Percentiles rank a stretch among this genome's conserved stretches.
phyloP scores from a whole-genome alignment of 2,329 filamentous ascomycete genomes.

The Hymenoscyphus scutula region DNA sequence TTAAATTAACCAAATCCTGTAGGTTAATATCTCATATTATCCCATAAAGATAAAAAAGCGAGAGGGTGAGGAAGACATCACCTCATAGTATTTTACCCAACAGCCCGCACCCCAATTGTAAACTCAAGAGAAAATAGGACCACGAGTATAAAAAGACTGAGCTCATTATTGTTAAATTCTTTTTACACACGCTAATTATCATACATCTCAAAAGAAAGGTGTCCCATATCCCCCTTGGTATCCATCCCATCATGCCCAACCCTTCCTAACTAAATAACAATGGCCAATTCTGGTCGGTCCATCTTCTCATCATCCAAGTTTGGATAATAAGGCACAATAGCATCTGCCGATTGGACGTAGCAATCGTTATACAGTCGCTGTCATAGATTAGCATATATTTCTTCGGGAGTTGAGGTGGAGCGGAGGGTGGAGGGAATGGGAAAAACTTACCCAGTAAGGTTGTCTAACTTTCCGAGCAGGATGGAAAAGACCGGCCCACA shows the following conservation, averaged over 20 bases:
- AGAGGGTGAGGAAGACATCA: not conserved
- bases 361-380: slow-evolving; percentile 86
- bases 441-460: slow-evolving; percentile 70
- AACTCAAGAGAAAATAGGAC: no score
- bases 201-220: not conserved
- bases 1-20: not conserved
- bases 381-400: slow-evolving; percentile 1
- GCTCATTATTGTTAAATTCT: not conserved
- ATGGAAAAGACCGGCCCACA: slow-evolving; percentile 97
- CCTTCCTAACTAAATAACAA: slow-evolving; percentile 66
- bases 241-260: not conserved
- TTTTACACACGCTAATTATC: not conserved
- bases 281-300: slow-evolving; percentile 76
- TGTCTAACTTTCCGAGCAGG: slow-evolving; percentile 90
- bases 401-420: not conserved
- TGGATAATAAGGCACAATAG: slow-evolving; percentile 96
- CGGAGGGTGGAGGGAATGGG: not conserved
- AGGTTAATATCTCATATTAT: not conserved
- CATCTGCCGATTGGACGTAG: slow-evolving; percentile 89
- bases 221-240: not conserved
- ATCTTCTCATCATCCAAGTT: slow-evolving; percentile 77
- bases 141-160: not conserved
- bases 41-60: not conserved
- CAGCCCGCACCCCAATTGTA: no score
- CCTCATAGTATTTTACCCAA: not conserved